phyloP scores from a whole-genome alignment of 2,329 filamentous ascomycete genomes.

The Keithomyces neogunnii region DNA sequence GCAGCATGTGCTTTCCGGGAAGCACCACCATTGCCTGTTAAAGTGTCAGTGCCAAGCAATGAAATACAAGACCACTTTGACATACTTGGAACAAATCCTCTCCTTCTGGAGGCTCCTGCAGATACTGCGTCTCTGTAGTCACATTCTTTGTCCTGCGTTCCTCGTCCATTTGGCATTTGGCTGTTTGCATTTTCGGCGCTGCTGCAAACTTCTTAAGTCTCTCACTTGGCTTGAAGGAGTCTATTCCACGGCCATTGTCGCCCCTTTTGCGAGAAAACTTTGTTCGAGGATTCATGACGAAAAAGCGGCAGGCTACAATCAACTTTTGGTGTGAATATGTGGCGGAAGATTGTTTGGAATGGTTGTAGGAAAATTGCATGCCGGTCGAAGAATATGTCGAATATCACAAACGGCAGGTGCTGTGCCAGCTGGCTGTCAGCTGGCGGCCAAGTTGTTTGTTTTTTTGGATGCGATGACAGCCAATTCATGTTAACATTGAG shows the following conservation, averaged over 20 bases:
- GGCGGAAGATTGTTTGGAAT: no score
- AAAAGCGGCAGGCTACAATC: neutral
- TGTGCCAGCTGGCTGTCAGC: neutral
- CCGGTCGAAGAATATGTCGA: neutral
- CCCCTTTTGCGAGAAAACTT: neutral
- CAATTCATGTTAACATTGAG: no score
- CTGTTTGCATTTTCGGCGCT: conserved; percentile 10
- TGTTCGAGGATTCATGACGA: neutral
- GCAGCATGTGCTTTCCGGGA: conserved; percentile 18
- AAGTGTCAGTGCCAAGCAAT: conserved; percentile 6
- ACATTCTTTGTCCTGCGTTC: conserved; percentile 10
- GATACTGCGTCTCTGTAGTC: conserved; percentile 13
- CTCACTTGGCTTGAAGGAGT: no score
- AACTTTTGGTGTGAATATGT: neutral
- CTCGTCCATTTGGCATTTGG: conserved; percentile 15
- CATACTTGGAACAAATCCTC: conserved; percentile 17
- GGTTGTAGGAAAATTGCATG: no score
- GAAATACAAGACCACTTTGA: neutral
- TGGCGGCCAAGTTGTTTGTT: neutral
- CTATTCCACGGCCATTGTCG: neutral
- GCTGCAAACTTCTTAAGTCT: neutral
- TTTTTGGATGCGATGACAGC: neutral
- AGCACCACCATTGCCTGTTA: conserved; percentile 18
- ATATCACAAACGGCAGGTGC: neutral
- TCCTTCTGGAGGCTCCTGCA: conserved; percentile 15